Percentiles rank a stretch among this genome's conserved stretches.
Conservation (phyloP, 176 grass and related monocot species). For the Carex myosuroides region DNA sequence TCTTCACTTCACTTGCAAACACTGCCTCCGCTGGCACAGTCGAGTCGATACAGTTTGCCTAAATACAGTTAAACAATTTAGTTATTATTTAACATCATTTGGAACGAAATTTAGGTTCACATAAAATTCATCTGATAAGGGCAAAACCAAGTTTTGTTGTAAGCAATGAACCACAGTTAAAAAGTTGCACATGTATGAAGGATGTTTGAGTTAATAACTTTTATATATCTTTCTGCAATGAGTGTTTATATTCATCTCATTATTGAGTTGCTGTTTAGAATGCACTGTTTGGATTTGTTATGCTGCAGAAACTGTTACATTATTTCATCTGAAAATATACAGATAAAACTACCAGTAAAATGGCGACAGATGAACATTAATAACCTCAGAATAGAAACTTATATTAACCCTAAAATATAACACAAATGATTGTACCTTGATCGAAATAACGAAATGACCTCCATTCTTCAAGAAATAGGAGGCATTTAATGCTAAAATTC, state of each 20-base stretch:
- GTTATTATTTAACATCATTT: background rate
- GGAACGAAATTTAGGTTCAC: background rate
- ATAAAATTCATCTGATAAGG: background rate
- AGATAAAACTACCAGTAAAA: background rate
- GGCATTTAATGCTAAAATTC: slow-evolving; percentile 78
- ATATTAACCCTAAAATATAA: background rate
- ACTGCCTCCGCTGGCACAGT: slow-evolving; percentile 63
- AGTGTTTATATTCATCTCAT: background rate
- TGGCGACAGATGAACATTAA: background rate
- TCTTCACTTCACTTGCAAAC: slow-evolving; percentile 73
- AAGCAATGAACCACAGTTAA: too few species aligned
- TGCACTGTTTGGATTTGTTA: background rate
- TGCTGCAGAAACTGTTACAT: background rate
- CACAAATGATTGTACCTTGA: slow-evolving; percentile 46
- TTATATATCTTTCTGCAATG: background rate
- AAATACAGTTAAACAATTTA: background rate
- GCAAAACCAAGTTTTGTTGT: too few species aligned
- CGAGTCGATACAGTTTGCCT: slow-evolving; percentile 87
- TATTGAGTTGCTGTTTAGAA: background rate
- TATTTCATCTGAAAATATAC: background rate
- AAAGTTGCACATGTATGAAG: background rate
- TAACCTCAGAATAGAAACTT: background rate
- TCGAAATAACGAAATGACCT: slow-evolving; percentile 88
- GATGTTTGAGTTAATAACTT: background rate
- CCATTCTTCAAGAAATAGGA: slow-evolving; percentile 90